A percentile compares a stretch with the other conserved stretches of the same genome.
phyloP scores from a whole-genome alignment of 2,329 filamentous ascomycete genomes.

The Blumeria graminis region DNA sequence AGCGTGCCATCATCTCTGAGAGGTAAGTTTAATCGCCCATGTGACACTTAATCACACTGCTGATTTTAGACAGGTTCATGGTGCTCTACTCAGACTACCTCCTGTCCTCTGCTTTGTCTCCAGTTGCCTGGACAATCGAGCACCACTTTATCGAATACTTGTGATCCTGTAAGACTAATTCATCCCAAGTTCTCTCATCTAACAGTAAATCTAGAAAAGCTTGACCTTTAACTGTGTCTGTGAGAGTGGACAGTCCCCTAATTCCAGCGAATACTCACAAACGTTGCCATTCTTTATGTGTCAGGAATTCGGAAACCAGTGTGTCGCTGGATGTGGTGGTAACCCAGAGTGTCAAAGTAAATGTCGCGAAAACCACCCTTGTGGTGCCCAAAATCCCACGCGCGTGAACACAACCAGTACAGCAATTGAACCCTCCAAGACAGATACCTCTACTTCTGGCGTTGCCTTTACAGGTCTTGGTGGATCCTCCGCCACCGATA shows the following conservation, averaged over 20 bases:
- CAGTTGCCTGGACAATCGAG: slow-evolving; percentile 23
- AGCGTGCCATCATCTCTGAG: slow-evolving; percentile 25
- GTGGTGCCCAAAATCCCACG: slow-evolving; percentile 41
- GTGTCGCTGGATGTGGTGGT: slow-evolving; percentile 30
- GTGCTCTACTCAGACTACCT: slow-evolving; percentile 37
- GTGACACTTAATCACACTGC: neutral
- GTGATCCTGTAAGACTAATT: slow-evolving; percentile 30
- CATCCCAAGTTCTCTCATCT: neutral
- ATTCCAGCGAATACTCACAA: slow-evolving; percentile 52
- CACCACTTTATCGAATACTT: slow-evolving; percentile 35
- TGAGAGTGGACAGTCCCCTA: slow-evolving; percentile 38
- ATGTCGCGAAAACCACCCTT: slow-evolving; percentile 44
- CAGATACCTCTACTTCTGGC: slow-evolving; percentile 17
- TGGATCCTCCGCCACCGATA: slow-evolving; percentile 14
- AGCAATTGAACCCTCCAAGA: slow-evolving; percentile 17
- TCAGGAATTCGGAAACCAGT: slow-evolving; percentile 45
- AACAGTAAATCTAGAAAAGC: slow-evolving; percentile 19
- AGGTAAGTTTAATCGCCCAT: slow-evolving; percentile 12
- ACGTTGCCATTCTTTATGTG: slow-evolving; percentile 61
- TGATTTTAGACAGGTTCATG: slow-evolving; percentile 25
- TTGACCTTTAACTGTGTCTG: slow-evolving; percentile 54
- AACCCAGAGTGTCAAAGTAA: slow-evolving; percentile 31
- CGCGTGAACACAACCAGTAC: slow-evolving; percentile 29
- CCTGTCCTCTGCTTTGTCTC: slow-evolving; percentile 50
- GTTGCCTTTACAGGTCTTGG: slow-evolving; percentile 22